Evolutionary conservation across 2,329 filamentous ascomycete species (phyloP), one percentile per base, ranked within the genome.

Genomic region (Cercospora sojina): DNA sequence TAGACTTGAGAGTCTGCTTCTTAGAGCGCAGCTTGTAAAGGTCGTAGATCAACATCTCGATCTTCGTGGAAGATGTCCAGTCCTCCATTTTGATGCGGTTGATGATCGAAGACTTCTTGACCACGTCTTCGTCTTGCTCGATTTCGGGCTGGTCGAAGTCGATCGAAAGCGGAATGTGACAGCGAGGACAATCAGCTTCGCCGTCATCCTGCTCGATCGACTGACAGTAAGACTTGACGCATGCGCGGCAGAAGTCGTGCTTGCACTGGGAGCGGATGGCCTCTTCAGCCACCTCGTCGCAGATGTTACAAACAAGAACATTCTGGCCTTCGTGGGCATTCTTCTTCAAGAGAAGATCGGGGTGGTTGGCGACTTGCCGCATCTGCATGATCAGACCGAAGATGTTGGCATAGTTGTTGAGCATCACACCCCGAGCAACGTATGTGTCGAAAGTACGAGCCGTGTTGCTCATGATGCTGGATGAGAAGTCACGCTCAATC

Each of bases 371-470:
- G 27, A 97, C 92, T 81, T 99, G 95, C 64, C 95, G 90, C 94
- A 99, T 98, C 79, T 97, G 93, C 92, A 98, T 98, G 76, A 99
- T 97, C 64, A 99, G 85, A 76, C 93, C 94, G 74, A 99, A 99
- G 71, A 99, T 98, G 78, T 99, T 99, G 81, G 95, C 95, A 73
- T 98, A 98, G 77, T 97, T 97, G 83, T 98, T 84, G 60, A 99
- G 86, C 79, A 99, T 88, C 20, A 98, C 94, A 81, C 93, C 93
- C 70, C 93, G 91, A 18, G 92, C 90, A 41, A 98, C 95, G 72
- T 98, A 99, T 0, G 93, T 98, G 75, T 98, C 92, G 72, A 98
- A 99, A 73, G 93, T 89, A 68, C 95, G 90, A 66, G 90, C 87
- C 7, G 91, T 90, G 76, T 91, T 96, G 16, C 89, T 92, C 92